Evolutionary conservation across 2,329 filamentous ascomycete genomes (phyloP), one percentile per base, ranked within the genome.

Genomic region (Mollisiaceae sp.): DNA sequence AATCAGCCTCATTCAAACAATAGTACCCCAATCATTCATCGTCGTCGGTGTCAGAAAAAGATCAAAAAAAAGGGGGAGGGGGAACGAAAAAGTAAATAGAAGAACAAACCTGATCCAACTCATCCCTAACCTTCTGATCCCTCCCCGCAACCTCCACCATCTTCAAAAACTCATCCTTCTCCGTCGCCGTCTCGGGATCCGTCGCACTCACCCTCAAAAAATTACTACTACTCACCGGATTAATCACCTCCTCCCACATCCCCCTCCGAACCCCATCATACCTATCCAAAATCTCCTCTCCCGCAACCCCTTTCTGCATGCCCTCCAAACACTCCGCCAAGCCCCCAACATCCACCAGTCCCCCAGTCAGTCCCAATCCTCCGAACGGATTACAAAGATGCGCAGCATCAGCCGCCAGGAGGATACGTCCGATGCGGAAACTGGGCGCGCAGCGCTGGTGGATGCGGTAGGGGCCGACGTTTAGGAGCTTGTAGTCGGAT

Each of bases 291-390:
- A 80, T 80, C 2, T 47, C 69, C 1, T 77, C 74, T 59, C 75
- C 74, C 0, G 77, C 75, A 8, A 75, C 57, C 1, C 75, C 76
- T 15, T 75, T 70, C 56, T 76, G 70, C 6, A 80, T 77, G 0
- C 78, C 78, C 15, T 65, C 73, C 11, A 89, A 79, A 70, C 86
- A 88, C 69, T 90, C 86, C 65, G 82, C 86, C 6, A 90, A 79
- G 0, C 85, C 85, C 12, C 85, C 86, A 2, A 87, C 81, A 69
- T 89, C 87, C n/a, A 86, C 85, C 62, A 90, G 85, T 0, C 87
- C 87, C 6, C 86, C 86, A 0, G 86, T 89, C 59, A 89, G 82
- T 1, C 87, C 87, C 18, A 89, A 78, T 0, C 87, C 87, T 55
- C 87, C 87, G 76, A 82, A 82, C 50, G 81, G 80, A 67, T 83